Evolutionary conservation across 1,139 yeast species (phyloP).

Genomic region (Debaryomycetaceae sp.): DNA sequence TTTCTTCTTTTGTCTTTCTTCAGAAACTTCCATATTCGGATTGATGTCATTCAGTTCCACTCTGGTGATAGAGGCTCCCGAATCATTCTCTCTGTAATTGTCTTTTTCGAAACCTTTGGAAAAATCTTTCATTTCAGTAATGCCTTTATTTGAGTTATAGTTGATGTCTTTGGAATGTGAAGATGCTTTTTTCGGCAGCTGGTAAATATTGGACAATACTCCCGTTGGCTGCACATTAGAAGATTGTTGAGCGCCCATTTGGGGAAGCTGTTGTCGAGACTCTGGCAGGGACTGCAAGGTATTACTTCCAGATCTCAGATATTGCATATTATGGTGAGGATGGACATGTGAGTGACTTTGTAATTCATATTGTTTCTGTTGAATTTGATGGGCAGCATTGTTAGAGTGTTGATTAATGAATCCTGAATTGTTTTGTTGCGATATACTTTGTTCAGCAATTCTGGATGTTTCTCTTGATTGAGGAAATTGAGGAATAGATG

Average conservation of each 20-base stretch:
- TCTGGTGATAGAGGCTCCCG: not conserved
- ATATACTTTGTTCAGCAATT: not conserved
- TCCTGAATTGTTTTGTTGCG: not conserved
- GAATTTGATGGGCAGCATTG: slow-evolving; percentile 3
- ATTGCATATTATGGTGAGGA: not conserved
- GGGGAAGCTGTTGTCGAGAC: not conserved
- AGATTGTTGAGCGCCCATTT: not conserved
- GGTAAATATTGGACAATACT: not conserved
- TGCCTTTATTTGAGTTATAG: not conserved
- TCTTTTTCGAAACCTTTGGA: not conserved
- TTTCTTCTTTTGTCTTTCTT: slow-evolving; percentile 29
- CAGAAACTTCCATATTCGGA: not conserved
- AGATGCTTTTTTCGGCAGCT: not conserved
- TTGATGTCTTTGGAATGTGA: not conserved
- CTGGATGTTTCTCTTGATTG: not conserved
- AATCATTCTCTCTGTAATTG: not conserved
- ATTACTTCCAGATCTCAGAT: not conserved
- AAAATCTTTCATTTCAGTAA: not conserved
- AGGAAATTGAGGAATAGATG: not conserved
- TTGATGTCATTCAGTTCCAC: not conserved
- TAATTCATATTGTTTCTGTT: slow-evolving; percentile 7
- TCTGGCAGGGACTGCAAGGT: not conserved
- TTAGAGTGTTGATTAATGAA: not conserved
- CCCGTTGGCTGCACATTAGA: not conserved
- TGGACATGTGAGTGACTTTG: slow-evolving; percentile 1